These are phyloP conservation scores for Saccharomyces hybrid DNA, from an alignment of 1,139 yeast species.

Conservation along the genomic window DNA sequence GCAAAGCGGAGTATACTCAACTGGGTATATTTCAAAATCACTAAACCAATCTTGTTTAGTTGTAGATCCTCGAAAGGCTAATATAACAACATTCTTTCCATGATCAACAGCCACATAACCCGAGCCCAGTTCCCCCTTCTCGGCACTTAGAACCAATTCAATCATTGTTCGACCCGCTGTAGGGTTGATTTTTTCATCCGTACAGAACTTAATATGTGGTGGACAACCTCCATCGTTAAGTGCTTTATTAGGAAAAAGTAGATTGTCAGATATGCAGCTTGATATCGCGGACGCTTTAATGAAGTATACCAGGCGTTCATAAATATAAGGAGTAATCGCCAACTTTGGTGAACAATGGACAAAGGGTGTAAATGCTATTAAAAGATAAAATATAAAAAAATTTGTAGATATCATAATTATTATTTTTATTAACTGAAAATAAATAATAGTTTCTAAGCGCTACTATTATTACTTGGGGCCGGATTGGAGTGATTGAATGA, in stretches of 20 bases:
- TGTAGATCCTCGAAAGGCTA: constrained; percentile 49
- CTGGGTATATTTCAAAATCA: constrained; percentile 43
- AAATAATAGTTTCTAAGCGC: background rate
- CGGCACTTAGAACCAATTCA: constrained; percentile 33
- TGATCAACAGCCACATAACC: constrained; percentile 35
- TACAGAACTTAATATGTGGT: constrained; percentile 24
- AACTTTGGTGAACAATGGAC: background rate
- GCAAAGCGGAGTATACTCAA: constrained; percentile 34
- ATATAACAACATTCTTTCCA: constrained; percentile 38
- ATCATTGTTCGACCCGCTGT: constrained; percentile 35
- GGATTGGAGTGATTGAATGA: background rate
- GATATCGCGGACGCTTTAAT: constrained; percentile 28
- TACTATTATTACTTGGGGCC: background rate
- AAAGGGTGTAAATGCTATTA: background rate
- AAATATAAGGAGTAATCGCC: constrained; percentile 13
- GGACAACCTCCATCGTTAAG: constrained; percentile 30
- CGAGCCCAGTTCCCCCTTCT: constrained; percentile 43
- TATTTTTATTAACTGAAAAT: background rate
- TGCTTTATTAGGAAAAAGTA: constrained; percentile 15
- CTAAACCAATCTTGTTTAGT: constrained; percentile 50
- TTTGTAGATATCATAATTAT: background rate
- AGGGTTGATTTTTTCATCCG: constrained; percentile 19
- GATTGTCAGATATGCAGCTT: constrained; percentile 23
- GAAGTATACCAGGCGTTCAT: constrained; percentile 28
- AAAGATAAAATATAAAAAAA: background rate